phyloP scores from a whole-genome alignment of 73 alveolate genomes.

The Diophrys sp. region DNA sequence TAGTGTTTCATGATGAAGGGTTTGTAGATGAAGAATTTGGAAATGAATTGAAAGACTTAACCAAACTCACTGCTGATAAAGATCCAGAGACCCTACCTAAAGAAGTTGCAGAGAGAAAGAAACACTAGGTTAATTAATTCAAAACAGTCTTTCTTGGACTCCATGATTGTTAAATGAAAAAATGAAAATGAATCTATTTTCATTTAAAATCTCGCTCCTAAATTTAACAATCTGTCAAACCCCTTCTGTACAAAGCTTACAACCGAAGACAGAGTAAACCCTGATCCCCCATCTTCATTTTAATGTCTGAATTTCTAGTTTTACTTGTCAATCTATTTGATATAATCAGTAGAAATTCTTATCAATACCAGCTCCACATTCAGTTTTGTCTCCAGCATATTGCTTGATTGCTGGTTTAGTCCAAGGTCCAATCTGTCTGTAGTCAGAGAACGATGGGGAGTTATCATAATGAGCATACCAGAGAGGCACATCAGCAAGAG shows the following conservation, averaged over 20 bases:
- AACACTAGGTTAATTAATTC: too few species aligned
- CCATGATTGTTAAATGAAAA: too few species aligned
- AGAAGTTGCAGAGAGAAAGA: too few species aligned
- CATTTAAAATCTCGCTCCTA: neutral
- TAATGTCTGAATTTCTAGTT: neutral
- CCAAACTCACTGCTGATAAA: too few species aligned
- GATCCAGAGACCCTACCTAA: too few species aligned
- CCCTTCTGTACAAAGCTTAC: neutral
- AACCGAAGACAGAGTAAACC: neutral
- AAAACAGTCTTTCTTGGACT: too few species aligned
- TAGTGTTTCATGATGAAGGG: too few species aligned
- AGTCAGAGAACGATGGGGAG: constrained; percentile 67
- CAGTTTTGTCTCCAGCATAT: constrained; percentile 65
- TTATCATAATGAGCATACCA: constrained; percentile 91
- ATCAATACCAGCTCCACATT: constrained; percentile 76
- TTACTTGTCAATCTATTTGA: neutral
- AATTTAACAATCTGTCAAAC: neutral
- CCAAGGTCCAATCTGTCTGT: constrained; percentile 77
- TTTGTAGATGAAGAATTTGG: too few species aligned
- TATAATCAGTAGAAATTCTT: constrained; percentile 63
- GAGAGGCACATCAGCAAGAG: constrained; percentile 49
- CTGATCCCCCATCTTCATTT: neutral
- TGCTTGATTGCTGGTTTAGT: constrained; percentile 70
- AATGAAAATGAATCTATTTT: too few species aligned
- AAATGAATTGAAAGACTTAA: too few species aligned